Conservation (phyloP, 495 filamentous ascomycete genomes). For the Talaromyces nanjingensis region DNA sequence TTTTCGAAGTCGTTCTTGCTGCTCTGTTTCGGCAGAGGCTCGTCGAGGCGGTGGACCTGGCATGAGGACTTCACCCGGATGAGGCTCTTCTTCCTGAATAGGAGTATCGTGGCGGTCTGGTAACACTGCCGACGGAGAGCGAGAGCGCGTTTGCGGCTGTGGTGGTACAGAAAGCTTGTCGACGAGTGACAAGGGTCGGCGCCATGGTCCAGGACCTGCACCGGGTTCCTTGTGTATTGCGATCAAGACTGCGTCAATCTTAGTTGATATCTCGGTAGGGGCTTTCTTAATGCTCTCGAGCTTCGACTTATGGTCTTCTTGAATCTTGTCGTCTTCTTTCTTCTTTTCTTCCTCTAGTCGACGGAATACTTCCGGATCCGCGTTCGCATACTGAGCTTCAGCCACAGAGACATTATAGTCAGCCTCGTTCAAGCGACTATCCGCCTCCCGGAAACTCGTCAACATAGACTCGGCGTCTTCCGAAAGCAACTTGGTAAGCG, state of each 20-base stretch:
- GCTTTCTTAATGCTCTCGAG: constrained; percentile 40
- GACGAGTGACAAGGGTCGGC: constrained; percentile 9
- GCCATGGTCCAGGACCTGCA: constrained; percentile 11
- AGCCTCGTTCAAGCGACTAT: constrained; percentile 43
- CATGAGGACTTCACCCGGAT: constrained; percentile 15
- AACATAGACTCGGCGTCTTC: constrained; percentile 45
- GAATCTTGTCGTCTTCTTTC: constrained; percentile 45
- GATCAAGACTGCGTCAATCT: constrained; percentile 25
- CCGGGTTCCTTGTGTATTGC: constrained; percentile 24
- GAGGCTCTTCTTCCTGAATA: neutral
- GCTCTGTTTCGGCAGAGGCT: constrained; percentile 23
- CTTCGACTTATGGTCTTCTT: constrained; percentile 37
- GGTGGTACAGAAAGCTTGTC: neutral
- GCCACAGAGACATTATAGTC: constrained; percentile 49
- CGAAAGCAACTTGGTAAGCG: constrained; percentile 33
- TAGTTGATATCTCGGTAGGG: constrained; percentile 26
- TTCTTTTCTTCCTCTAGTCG: constrained; percentile 42
- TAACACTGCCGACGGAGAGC: neutral
- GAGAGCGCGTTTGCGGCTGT: constrained; percentile 6
- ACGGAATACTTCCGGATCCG: constrained; percentile 35
- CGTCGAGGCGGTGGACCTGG: constrained; percentile 13
- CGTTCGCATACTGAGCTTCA: constrained; percentile 40
- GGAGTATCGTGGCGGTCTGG: constrained; percentile 3
- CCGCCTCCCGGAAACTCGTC: constrained; percentile 39
- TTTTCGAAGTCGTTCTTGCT: constrained; percentile 39